Evolutionary conservation across 208 protist genomes (phyloP).

Genomic region (Trichomonas tenax): DNA sequence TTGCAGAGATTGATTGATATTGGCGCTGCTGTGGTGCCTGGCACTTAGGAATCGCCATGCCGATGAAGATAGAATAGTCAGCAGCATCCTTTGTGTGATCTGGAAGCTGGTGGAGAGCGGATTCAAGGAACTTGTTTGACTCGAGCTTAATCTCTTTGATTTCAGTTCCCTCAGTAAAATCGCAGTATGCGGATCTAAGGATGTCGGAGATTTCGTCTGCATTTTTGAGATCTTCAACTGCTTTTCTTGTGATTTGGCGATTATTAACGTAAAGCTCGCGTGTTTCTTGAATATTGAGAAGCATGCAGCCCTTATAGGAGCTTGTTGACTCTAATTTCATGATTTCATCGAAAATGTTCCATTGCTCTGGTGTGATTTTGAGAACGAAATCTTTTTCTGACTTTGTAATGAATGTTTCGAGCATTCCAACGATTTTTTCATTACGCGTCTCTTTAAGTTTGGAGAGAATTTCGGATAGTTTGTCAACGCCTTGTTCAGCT

Average conservation of each 20-base stretch:
- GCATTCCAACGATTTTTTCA: background rate
- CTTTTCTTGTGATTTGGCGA: background rate
- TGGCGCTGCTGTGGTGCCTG: too few species aligned
- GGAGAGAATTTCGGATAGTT: background rate
- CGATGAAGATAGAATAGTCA: background rate
- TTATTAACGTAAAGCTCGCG: background rate
- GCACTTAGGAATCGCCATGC: background rate
- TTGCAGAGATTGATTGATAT: background rate
- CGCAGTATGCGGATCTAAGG: background rate
- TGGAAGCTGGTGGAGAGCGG: background rate
- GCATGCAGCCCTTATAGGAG: background rate
- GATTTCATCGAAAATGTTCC: background rate
- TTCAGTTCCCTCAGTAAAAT: background rate
- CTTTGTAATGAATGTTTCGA: background rate
- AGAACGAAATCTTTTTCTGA: background rate
- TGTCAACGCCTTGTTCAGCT: background rate
- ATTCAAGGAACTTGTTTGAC: background rate
- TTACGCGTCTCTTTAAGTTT: background rate
- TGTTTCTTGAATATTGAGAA: background rate
- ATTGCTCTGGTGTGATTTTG: background rate
- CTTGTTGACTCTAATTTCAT: background rate
- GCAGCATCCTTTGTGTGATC: background rate
- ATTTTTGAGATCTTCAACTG: background rate
- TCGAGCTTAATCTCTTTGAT: background rate
- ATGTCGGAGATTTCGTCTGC: background rate